Evolutionary conservation across 2,329 filamentous ascomycete species (phyloP).

Genomic region (Aureobasidium mangrovei): DNA sequence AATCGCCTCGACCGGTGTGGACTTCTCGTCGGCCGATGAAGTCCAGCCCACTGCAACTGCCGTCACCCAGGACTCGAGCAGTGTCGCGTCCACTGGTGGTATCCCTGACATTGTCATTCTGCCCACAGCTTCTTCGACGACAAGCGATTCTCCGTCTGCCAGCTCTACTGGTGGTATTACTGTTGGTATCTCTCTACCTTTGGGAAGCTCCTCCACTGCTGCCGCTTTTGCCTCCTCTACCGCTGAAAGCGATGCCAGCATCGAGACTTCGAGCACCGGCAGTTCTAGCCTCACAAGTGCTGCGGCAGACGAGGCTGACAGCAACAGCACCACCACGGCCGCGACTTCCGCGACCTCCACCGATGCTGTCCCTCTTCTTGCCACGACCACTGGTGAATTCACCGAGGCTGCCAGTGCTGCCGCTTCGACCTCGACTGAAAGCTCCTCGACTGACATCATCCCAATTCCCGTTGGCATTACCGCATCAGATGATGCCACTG

Average conservation of each 20-base stretch:
- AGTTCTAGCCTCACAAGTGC: not conserved
- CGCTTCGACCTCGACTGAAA: constrained; percentile 1
- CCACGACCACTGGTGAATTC: not conserved
- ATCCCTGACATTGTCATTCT: constrained; percentile 20
- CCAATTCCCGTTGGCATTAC: not conserved
- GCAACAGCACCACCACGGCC: not conserved
- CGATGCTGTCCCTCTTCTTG: not conserved
- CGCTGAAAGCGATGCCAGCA: not conserved
- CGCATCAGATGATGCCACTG: not conserved
- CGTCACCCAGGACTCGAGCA: not conserved
- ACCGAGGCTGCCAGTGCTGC: not conserved
- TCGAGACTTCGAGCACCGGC: not conserved
- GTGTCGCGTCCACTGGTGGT: constrained; percentile 14
- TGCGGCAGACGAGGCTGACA: not conserved
- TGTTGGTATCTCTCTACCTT: constrained; percentile 26
- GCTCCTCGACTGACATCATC: constrained; percentile 5
- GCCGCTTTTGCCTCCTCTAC: not conserved
- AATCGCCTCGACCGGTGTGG: constrained; percentile 2
- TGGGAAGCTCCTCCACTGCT: constrained; percentile 12
- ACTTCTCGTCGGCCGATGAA: not conserved
- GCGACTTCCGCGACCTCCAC: not conserved
- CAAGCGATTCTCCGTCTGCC: constrained; percentile 8
- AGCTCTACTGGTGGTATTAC: constrained; percentile 21
- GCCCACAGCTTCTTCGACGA: constrained; percentile 17
- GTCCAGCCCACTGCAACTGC: not conserved